Percentiles rank a stretch among this genome's conserved stretches.
Evolutionary conservation across 768 basidiomycete species (phyloP).

Genomic region (Tylopilus subfusipes): DNA sequence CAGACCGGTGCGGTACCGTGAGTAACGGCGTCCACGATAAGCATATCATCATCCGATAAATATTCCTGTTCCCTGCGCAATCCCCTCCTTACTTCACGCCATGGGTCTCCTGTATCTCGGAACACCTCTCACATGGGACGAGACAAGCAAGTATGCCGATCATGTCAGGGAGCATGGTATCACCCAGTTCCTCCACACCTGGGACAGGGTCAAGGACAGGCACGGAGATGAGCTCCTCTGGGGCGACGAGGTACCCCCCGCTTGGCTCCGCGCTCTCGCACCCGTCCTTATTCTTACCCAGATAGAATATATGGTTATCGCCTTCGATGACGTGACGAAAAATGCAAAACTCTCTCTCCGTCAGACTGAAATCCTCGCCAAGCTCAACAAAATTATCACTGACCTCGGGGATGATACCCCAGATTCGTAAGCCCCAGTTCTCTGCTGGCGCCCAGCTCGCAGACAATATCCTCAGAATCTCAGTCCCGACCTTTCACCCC

Average conservation of each 20-base stretch:
- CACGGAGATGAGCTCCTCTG: constrained; percentile 90
- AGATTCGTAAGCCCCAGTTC: constrained; percentile 47
- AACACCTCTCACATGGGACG: constrained; percentile 88
- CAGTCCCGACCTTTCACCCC: constrained; percentile 90
- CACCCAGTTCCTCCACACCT: constrained; percentile 90
- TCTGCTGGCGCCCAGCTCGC: background rate
- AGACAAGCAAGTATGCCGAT: constrained; percentile 81
- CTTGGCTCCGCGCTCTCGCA: background rate
- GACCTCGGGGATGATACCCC: constrained; percentile 53
- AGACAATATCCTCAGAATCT: constrained; percentile 41
- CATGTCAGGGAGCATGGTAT: constrained; percentile 93
- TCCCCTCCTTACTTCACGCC: constrained; percentile 5
- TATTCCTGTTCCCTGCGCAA: constrained; percentile 5
- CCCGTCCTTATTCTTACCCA: constrained; percentile 31
- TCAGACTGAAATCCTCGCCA: constrained; percentile 88
- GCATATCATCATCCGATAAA: background rate
- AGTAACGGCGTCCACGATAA: constrained; percentile 15
- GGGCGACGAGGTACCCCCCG: constrained; percentile 86
- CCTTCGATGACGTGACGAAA: constrained; percentile 73
- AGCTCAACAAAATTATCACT: constrained; percentile 64
- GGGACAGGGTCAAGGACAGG: constrained; percentile 89
- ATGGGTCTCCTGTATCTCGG: constrained; percentile 96
- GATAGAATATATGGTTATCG: constrained; percentile 96
- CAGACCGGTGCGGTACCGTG: constrained; percentile 6
- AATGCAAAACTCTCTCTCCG: constrained; percentile 89